Evolutionary conservation across 805 yeast species (phyloP), one percentile per base, ranked within the genome.

Genomic region (Yarrowia sp.): DNA sequence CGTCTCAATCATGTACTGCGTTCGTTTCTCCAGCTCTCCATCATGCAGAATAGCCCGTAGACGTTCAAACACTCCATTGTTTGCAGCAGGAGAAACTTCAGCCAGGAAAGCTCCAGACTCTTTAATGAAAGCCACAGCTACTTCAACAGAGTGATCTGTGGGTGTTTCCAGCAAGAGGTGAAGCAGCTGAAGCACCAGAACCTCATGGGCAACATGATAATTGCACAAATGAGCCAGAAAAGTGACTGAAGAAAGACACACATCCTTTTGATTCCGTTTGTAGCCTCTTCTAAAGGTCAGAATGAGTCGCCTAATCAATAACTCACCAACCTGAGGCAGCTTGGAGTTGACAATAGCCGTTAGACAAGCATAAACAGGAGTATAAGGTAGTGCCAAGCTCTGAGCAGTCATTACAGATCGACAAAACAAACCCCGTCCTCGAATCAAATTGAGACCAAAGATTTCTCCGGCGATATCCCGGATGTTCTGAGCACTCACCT

Each of bases 271-370:
- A 65, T 82, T 80, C 22, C 77, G 71, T 68, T 78, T 77, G 73
- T 78, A 86, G 0, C 81, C 81, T 67, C 80, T 79, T 50, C 86
- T 80, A 74, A 90, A 89, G 65, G 81, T 85, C 3, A 85, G 69
- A 0, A 88, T 76, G 32, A 87, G 74, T 66, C 95, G 78, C 8
- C 79, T 71, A 0, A 81, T 72, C 36, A 89, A 67, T 4, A 87
- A 72, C 65, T 81, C 81, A 1, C 96, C 96, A 15, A 90, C 75
- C 39, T 82, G 82, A 0, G 96, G 95, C 3, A 89, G 73, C 68
- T 87, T 84, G 5, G 88, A 81, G 73, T 89, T 88, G 10, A 91
- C 61, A 0, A 87, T 80, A 1, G 87, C 80, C 0, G 83, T 79
- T 39, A 91, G 70, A 0, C 88, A 76, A 0, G 92, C 84, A 69